Conservation (phyloP, 305 asterid genomes). For the Plantago lanceolata region DNA sequence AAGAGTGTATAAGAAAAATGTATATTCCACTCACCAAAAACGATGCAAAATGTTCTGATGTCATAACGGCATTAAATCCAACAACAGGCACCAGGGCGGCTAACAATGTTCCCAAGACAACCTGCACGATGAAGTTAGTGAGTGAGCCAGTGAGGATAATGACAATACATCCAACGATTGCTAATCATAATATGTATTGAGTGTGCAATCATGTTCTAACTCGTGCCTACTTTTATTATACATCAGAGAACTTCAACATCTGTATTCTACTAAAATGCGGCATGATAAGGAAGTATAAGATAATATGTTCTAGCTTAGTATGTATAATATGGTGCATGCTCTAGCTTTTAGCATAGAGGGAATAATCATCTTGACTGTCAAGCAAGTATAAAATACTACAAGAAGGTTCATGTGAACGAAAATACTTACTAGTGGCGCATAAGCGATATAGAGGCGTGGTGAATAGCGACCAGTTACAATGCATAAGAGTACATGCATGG, state of each 20-base stretch:
- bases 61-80: conserved; percentile 94
- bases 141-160: conserved; percentile 10
- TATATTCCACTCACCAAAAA: conserved; percentile 58
- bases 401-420: conserved; percentile 11
- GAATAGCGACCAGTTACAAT: conserved; percentile 94
- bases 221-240: too few species aligned
- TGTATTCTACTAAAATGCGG: too few species aligned
- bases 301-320: too few species aligned
- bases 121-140: conserved; percentile 39
- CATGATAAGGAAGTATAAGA: too few species aligned
- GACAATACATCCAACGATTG: conserved; percentile 16
- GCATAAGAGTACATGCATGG: conserved; percentile 96
- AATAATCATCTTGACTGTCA: conserved; percentile 5
- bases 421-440: conserved; percentile 89
- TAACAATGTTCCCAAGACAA: conserved; percentile 79
- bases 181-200: neutral
- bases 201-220: neutral
- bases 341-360: conserved; percentile 9
- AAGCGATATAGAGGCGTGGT: conserved; percentile 86
- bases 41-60: conserved; percentile 95
- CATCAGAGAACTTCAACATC: too few species aligned
- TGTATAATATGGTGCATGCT: neutral
- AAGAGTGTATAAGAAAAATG: neutral
- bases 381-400: conserved; percentile 12
- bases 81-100: conserved; percentile 95